Evolutionary conservation across 768 basidiomycete species (phyloP).

Genomic region (Exsudoporus frostii): DNA sequence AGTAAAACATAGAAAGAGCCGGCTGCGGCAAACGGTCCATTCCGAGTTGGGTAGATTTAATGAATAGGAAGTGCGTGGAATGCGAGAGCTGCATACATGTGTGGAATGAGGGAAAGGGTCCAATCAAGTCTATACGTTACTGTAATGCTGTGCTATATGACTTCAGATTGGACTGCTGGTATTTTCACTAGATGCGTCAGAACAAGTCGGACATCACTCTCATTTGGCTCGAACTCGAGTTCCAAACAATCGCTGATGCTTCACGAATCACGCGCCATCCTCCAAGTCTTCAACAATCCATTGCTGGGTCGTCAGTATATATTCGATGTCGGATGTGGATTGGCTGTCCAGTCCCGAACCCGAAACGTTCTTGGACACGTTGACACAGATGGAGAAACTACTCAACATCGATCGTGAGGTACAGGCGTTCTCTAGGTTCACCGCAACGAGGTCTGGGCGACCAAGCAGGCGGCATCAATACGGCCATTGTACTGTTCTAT

Average conservation of each 20-base stretch:
- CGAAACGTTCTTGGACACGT: not conserved
- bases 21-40: no score
- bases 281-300: not conserved
- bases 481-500: not conserved
- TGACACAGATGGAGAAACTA: not conserved
- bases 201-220: constrained; percentile 4
- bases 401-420: not conserved
- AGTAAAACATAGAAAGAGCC: no score
- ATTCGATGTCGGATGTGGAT: not conserved
- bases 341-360: constrained; percentile 6
- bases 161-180: no score
- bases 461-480: not conserved
- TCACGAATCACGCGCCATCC: constrained; percentile 2
- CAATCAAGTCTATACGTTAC: no score
- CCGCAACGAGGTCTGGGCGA: not conserved
- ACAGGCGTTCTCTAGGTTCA: not conserved
- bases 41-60: no score
- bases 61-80: no score
- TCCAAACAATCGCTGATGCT: constrained; percentile 5
- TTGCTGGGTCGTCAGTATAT: not conserved
- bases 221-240: not conserved
- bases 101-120: no score
- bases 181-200: not conserved
- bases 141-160: no score
- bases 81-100: no score